phyloP scores from a whole-genome alignment of 2,329 filamentous ascomycete genomes.

The Penicillium sp. region DNA sequence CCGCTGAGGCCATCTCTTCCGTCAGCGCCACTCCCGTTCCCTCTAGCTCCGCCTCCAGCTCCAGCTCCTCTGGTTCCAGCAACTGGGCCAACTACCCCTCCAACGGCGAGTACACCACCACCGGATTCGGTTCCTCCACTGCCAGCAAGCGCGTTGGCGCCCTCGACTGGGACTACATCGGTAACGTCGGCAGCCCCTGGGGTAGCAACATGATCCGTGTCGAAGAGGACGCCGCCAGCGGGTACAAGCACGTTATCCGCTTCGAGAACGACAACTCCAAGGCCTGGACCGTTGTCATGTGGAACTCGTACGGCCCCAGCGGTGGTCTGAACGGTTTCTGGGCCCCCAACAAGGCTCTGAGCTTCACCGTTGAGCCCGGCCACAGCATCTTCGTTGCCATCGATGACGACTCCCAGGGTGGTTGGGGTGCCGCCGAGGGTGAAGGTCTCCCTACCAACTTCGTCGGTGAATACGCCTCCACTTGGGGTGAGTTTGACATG shows the following conservation, averaged over 20 bases:
- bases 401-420: slow-evolving; percentile 39
- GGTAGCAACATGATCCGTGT: slow-evolving; percentile 44
- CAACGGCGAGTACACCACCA: slow-evolving; percentile 23
- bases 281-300: slow-evolving; percentile 40
- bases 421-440: slow-evolving; percentile 33
- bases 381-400: slow-evolving; percentile 39
- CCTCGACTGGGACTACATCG: slow-evolving; percentile 29
- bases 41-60: slow-evolving; percentile 9
- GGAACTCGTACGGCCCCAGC: slow-evolving; percentile 40
- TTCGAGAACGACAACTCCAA: slow-evolving; percentile 33
- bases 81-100: slow-evolving; percentile 25
- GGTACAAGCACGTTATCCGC: slow-evolving; percentile 39
- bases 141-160: slow-evolving; percentile 18
- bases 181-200: slow-evolving; percentile 40
- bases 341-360: slow-evolving; percentile 35
- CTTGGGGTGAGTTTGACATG: slow-evolving; percentile 45
- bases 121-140: slow-evolving; percentile 35
- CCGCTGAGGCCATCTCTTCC: not conserved
- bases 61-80: slow-evolving; percentile 11
- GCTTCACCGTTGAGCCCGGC: slow-evolving; percentile 30
- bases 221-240: slow-evolving; percentile 28
- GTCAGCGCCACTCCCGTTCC: slow-evolving; percentile 3
- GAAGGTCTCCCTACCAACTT: slow-evolving; percentile 27
- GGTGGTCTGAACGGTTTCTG: slow-evolving; percentile 34
- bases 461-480: slow-evolving; percentile 35